phyloP scores from a whole-genome alignment of 345 rosid species.

The Moringa oleifera region DNA sequence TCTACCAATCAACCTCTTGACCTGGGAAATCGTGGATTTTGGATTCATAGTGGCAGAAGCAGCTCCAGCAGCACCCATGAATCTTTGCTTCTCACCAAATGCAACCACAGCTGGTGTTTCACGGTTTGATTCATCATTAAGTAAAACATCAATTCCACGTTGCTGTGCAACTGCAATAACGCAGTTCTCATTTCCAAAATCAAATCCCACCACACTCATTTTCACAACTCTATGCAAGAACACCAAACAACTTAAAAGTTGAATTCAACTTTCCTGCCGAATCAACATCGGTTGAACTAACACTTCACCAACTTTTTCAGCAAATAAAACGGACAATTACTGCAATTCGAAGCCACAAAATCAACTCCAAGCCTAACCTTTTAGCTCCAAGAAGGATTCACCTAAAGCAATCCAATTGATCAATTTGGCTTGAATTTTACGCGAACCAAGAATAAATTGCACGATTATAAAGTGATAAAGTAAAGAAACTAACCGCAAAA shows the following conservation, averaged over 20 bases:
- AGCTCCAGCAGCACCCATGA: conserved; percentile 75
- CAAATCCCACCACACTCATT: conserved; percentile 77
- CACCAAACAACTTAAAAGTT: background rate
- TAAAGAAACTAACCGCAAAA: background rate
- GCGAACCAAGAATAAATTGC: background rate
- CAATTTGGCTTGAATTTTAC: background rate
- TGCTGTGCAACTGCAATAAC: conserved; percentile 67
- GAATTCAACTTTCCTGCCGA: background rate
- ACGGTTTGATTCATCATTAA: conserved; percentile 73
- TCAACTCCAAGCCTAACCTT: background rate
- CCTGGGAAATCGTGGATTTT: conserved; percentile 62
- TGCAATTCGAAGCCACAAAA: background rate
- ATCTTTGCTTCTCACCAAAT: conserved; percentile 82
- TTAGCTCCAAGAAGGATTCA: background rate
- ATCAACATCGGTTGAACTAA: background rate
- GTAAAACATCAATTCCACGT: conserved; percentile 64
- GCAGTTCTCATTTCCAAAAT: conserved; percentile 78
- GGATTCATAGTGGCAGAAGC: conserved; percentile 75
- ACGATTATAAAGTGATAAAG: too few relatives aligned
- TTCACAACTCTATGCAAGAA: conserved; percentile 11
- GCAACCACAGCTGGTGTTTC: conserved; percentile 68
- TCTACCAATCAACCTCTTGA: conserved; percentile 61
- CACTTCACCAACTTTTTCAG: conserved; percentile 7
- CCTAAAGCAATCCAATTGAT: background rate
- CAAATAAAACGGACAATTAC: background rate